Percentiles rank a stretch among this genome's conserved stretches.
Evolutionary conservation across 2,329 filamentous ascomycete genomes (phyloP).

Genomic region (Paecilomyces sp.): DNA sequence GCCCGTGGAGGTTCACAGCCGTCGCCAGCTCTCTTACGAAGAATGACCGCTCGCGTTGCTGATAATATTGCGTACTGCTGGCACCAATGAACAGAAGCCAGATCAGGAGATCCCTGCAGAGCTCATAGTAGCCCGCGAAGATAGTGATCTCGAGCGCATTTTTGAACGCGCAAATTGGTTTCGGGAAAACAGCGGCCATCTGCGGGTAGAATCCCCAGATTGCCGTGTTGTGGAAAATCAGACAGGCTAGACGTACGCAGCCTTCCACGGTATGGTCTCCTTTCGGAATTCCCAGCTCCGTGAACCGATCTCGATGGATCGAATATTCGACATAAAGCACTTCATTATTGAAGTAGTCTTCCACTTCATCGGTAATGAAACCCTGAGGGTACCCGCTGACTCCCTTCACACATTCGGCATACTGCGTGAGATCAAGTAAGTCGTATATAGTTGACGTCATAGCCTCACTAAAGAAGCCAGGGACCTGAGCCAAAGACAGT

Average conservation of each 20-base stretch:
- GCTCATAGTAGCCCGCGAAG: conserved; percentile 21
- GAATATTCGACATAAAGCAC: conserved; percentile 31
- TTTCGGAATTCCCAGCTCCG: conserved; percentile 22
- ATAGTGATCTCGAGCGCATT: conserved; percentile 25
- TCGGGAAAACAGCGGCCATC: conserved; percentile 25
- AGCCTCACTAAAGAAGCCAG: conserved; percentile 24
- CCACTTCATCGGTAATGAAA: conserved; percentile 26
- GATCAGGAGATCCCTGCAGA: conserved; percentile 26
- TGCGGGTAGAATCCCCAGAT: conserved; percentile 34
- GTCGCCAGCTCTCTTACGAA: conserved; percentile 25
- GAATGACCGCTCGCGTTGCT: conserved; percentile 14
- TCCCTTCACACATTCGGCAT: conserved; percentile 30
- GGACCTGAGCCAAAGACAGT: conserved; percentile 23
- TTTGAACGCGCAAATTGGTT: conserved; percentile 26
- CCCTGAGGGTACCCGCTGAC: conserved; percentile 15
- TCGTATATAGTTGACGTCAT: conserved; percentile 28
- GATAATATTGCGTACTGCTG: conserved; percentile 13
- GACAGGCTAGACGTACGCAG: conserved; percentile 28
- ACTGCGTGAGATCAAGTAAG: conserved; percentile 27
- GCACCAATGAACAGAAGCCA: conserved; percentile 31
- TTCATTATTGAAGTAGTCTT: conserved; percentile 34
- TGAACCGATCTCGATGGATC: conserved; percentile 30
- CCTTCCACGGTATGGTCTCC: conserved; percentile 31
- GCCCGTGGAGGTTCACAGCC: conserved; percentile 18
- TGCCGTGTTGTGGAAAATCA: conserved; percentile 31